Evolutionary conservation across 306 rosid genomes (phyloP), one percentile per base, ranked within the genome.

Genomic region (Betula pendula): DNA sequence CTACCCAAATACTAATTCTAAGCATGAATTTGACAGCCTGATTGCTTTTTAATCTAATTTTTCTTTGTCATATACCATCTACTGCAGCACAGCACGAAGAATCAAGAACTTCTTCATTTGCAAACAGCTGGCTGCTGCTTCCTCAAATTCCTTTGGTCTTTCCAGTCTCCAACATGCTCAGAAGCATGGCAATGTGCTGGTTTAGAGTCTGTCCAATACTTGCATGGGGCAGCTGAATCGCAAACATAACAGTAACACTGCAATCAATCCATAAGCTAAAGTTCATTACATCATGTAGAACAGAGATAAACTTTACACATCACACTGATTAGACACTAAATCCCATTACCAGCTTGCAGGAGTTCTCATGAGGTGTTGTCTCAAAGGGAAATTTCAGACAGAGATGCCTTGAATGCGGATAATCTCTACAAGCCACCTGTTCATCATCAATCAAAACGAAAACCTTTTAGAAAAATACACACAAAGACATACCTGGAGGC

Each of bases 391-490:
- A 87, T 47, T 79, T 81, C 52, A 85, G 3, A 75, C 93, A 92
- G 3, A 84, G 75, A 83, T 92, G 93, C 67, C 97, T 88, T 33
- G 97, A 51, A 58, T 92, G 96, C 35, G 97, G 93, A 74, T 75
- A 90, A 72, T 90, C 95, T 77, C 89, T 84, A 66, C 90, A 87
- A 24, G 97, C 93, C 35, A 92, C 89, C 97, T 88, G 29, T 53
- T 50, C 63, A 62, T n/a, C 60, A 79, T 7, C 70, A 67, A 55
- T 38, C 68, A 50, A 22, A 62, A 71, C 25, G 48, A 71, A 31
- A 13, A 77, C 19, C 8, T 0, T n/a, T 13, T 35, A 15, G 11
- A 11, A 52, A 2, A 42, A 38, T 0, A 33, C 49, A 13, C 42
- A 38, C 5, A 5, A 38, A 38, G 6, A 38, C 42, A 38, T 8